Conservation (phyloP, 2,329 filamentous ascomycete genomes). For the Mycogone perniciosa region DNA sequence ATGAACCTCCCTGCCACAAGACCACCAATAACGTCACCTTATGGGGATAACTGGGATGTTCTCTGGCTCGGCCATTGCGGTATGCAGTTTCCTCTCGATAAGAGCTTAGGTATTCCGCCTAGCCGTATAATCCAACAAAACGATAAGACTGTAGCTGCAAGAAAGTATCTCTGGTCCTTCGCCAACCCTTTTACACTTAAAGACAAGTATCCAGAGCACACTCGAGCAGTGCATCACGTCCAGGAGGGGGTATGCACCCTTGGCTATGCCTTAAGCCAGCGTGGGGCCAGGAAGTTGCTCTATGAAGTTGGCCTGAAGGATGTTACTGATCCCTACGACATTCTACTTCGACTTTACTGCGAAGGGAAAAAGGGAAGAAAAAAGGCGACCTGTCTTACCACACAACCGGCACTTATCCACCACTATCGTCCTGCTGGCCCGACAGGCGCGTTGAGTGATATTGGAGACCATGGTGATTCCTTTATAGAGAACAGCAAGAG, state of each 20-base stretch:
- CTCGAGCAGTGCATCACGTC: constrained; percentile 37
- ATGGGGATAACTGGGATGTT: constrained; percentile 45
- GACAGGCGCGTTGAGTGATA: constrained; percentile 29
- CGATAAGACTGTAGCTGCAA: background rate
- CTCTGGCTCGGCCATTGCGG: constrained; percentile 45
- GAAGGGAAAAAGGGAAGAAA: constrained; percentile 28
- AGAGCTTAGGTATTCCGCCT: background rate
- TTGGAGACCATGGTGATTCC: constrained; percentile 26
- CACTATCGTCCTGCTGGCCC: constrained; percentile 36
- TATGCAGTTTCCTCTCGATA: constrained; percentile 26
- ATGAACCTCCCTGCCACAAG: background rate
- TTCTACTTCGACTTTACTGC: constrained; percentile 40
- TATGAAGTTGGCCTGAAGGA: constrained; percentile 29
- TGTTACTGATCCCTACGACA: constrained; percentile 35
- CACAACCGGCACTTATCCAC: constrained; percentile 38
- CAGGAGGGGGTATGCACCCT: constrained; percentile 36
- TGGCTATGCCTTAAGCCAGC: constrained; percentile 39
- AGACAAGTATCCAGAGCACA: constrained; percentile 30
- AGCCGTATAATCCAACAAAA: background rate
- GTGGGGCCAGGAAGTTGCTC: constrained; percentile 36
- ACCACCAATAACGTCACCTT: constrained; percentile 27
- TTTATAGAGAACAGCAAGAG: constrained; percentile 18
- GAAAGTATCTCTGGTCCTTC: background rate
- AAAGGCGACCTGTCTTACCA: constrained; percentile 33
- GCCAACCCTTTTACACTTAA: background rate